phyloP scores from a whole-genome alignment of 1,284 basidiomycete genomes.

The Pseudomicrostroma phylloplanum region DNA sequence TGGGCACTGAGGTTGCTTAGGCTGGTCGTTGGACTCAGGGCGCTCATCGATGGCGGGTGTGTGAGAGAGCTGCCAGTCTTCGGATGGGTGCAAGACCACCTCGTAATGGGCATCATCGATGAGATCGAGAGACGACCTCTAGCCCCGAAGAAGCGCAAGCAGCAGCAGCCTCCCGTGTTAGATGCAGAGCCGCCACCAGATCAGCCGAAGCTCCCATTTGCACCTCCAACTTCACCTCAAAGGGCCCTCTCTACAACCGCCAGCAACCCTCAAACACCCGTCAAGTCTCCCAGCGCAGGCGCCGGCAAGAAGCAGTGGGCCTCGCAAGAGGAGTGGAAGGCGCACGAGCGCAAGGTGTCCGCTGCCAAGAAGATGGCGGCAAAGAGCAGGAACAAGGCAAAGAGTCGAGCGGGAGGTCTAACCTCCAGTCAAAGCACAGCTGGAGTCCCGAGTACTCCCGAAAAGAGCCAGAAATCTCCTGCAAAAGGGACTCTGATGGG shows the following conservation, averaged over 20 bases:
- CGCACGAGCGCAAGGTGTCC: slow-evolving; percentile 12
- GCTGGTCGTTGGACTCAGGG: slow-evolving; percentile 12
- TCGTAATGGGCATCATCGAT: slow-evolving; percentile 43
- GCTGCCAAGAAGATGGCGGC: slow-evolving; percentile 4
- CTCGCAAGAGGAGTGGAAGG: slow-evolving; percentile 35
- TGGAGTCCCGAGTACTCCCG: too few relatives aligned
- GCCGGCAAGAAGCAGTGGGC: slow-evolving; percentile 21
- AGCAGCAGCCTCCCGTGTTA: neutral
- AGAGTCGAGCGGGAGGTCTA: neutral
- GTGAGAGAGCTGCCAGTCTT: slow-evolving; percentile 40
- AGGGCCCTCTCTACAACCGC: too few relatives aligned
- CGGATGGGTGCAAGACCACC: slow-evolving; percentile 31
- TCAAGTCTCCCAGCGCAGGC: neutral
- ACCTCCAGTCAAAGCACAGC: too few relatives aligned
- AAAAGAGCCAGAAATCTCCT: too few relatives aligned
- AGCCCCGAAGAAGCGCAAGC: neutral
- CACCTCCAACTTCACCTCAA: neutral
- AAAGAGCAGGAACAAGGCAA: slow-evolving; percentile 12
- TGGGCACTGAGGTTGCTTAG: slow-evolving; percentile 63
- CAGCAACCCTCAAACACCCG: neutral
- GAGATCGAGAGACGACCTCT: slow-evolving; percentile 25
- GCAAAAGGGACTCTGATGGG: too few relatives aligned
- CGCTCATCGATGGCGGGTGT: slow-evolving; percentile 13
- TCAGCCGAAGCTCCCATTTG: neutral
- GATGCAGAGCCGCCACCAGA: slow-evolving; percentile 2